Conservation (phyloP, 176 grass and related monocot species). For the Carex kokanica region DNA sequence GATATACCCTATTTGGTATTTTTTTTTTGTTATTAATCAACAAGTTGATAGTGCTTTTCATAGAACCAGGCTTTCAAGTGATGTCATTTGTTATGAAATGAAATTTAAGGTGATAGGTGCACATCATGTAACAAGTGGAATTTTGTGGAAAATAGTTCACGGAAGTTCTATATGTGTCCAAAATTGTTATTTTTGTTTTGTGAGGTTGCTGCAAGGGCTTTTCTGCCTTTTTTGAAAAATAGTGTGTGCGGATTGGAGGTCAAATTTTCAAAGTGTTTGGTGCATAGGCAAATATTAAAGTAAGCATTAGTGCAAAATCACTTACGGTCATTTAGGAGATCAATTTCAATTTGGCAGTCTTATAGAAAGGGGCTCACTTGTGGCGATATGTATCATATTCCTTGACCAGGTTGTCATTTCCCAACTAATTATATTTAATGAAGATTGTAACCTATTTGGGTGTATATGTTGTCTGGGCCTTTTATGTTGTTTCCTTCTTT, state of each 20-base stretch:
- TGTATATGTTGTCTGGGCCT: not conserved
- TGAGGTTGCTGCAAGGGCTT: not conserved
- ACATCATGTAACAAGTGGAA: constrained; percentile 10
- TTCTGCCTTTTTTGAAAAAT: constrained; percentile 2
- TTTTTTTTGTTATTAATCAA: not conserved
- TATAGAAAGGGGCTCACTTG: not conserved
- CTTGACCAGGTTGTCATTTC: not conserved
- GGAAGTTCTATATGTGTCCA: not conserved
- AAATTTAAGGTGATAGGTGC: constrained; percentile 24
- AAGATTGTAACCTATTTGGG: not conserved
- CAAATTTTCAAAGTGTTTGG: not conserved
- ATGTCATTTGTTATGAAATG: constrained; percentile 23
- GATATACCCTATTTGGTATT: constrained; percentile 4
- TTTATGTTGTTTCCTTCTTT: not conserved
- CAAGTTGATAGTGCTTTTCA: not conserved
- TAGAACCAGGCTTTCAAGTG: constrained; percentile 4
- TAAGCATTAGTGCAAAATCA: not conserved
- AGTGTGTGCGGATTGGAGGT: not conserved
- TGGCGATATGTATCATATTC: not conserved
- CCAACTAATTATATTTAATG: not conserved
- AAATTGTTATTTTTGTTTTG: not conserved
- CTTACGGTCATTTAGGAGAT: not conserved
- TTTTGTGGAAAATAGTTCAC: constrained; percentile 23
- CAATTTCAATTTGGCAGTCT: not conserved
- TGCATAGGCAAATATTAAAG: constrained; percentile 21